phyloP scores from a whole-genome alignment of 2,329 filamentous ascomycete species.

The Lasiodiplodia sp. region DNA sequence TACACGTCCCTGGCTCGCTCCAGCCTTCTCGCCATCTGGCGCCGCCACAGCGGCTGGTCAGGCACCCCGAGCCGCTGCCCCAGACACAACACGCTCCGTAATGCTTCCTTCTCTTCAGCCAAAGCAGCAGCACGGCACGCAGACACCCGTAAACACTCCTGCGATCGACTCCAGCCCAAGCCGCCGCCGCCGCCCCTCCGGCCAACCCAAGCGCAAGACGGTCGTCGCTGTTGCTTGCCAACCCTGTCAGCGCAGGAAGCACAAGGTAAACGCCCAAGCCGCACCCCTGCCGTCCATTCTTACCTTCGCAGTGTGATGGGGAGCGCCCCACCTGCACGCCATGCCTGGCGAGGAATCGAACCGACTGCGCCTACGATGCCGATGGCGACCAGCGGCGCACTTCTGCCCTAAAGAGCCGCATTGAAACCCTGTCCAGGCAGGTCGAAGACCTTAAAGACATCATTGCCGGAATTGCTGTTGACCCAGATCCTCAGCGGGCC shows the following conservation, averaged over 20 bases:
- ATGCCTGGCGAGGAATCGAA: slow-evolving; percentile 29
- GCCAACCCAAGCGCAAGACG: slow-evolving; percentile 6
- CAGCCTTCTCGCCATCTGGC: no score
- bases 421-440: slow-evolving; percentile 27
- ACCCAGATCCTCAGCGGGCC: slow-evolving; percentile 2
- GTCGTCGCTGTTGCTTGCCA: slow-evolving; percentile 30
- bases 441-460: slow-evolving; percentile 25
- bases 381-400: slow-evolving; percentile 33
- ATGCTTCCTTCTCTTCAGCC: neutral
- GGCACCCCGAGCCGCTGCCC: neutral
- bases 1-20: no score
- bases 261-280: slow-evolving; percentile 33
- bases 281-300: neutral
- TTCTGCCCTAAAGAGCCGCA: slow-evolving; percentile 31
- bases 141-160: neutral
- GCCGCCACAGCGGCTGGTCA: no score
- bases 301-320: slow-evolving; percentile 31
- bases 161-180: neutral
- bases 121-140: neutral
- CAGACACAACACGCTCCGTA: neutral
- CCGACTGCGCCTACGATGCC: slow-evolving; percentile 34
- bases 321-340: slow-evolving; percentile 31
- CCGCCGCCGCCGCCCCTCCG: neutral
- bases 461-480: slow-evolving; percentile 3
- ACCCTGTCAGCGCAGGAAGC: slow-evolving; percentile 31